Evolutionary conservation across 371 early-diverging fungal genomes (phyloP).

Genomic region (Mortierella sp.): DNA sequence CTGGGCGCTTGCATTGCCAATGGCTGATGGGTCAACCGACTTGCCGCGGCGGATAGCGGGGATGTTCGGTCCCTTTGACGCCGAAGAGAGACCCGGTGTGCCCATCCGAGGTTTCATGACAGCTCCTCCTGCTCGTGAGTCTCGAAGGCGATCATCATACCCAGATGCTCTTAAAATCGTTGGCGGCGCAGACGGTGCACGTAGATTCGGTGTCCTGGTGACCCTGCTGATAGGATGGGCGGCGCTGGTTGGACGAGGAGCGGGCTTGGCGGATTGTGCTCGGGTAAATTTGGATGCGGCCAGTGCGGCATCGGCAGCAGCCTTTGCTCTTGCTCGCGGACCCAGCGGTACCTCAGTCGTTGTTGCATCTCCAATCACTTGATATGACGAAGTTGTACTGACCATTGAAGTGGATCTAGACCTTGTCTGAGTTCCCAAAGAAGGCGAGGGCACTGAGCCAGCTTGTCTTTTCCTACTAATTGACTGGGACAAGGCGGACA

Average conservation of each 20-base stretch:
- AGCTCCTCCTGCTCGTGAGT: constrained; percentile 26
- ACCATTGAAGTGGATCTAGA: constrained; percentile 12
- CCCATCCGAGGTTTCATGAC: constrained; percentile 24
- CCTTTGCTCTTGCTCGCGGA: constrained; percentile 54
- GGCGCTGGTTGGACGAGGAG: neutral
- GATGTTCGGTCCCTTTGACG: neutral
- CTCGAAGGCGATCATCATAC: constrained; percentile 20
- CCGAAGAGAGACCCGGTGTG: constrained; percentile 4
- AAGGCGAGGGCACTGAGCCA: neutral
- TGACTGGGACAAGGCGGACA: neutral
- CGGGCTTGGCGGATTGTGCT: constrained; percentile 10
- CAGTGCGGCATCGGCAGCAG: constrained; percentile 51
- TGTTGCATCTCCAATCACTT: neutral
- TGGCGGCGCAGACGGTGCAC: constrained; percentile 5
- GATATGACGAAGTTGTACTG: constrained; percentile 6
- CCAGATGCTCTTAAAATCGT: neutral
- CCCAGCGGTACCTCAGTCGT: constrained; percentile 28
- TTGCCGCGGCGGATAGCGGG: neutral
- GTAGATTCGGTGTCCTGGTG: constrained; percentile 3
- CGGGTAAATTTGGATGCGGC: constrained; percentile 37
- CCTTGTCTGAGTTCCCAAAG: neutral
- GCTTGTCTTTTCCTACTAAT: constrained; percentile 34
- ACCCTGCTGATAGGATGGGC: constrained; percentile 12
- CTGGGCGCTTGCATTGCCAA: constrained; percentile 44
- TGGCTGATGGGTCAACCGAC: constrained; percentile 5